Conservation (phyloP, 179 eudicot genomes). For the Beta corolliflora region DNA sequence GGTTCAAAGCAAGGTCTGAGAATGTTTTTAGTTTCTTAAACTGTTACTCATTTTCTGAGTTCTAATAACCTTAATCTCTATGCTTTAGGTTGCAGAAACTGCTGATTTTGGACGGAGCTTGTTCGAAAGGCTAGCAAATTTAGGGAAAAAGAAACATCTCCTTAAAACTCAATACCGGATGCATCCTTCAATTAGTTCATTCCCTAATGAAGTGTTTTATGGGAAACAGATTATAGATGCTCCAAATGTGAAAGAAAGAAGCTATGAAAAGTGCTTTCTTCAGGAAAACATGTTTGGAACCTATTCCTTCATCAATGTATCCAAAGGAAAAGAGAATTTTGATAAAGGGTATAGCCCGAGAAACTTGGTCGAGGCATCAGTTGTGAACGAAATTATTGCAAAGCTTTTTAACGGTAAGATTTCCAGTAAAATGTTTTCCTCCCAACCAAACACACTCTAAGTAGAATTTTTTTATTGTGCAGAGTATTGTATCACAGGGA, state of each 20-base stretch:
- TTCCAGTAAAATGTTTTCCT: neutral
- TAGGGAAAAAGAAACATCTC: constrained; percentile 54
- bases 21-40: neutral
- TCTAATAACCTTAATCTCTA: neutral
- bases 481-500: constrained; percentile 32
- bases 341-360: constrained; percentile 40
- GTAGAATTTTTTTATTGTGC: neutral
- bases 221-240: constrained; percentile 46
- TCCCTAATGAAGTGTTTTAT: constrained; percentile 63
- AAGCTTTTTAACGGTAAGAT: constrained; percentile 46
- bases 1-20: constrained; percentile 67
- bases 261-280: constrained; percentile 41
- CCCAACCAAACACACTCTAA: too few species aligned
- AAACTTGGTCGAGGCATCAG: constrained; percentile 54
- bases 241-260: constrained; percentile 37
- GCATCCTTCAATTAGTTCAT: constrained; percentile 72
- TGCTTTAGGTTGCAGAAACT: constrained; percentile 22
- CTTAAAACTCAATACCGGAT: constrained; percentile 69
- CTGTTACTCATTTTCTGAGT: neutral
- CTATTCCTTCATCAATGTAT: constrained; percentile 63
- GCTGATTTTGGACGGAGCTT: constrained; percentile 68
- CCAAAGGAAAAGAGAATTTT: constrained; percentile 46
- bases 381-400: constrained; percentile 38
- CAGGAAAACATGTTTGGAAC: constrained; percentile 45
- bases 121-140: constrained; percentile 51